A percentile compares a stretch with the other conserved stretches of the same genome.
These are phyloP conservation scores for Nakaseomyces kungkrabaensis DNA, from an alignment of 1,139 yeast species.

Conservation along the genomic window DNA sequence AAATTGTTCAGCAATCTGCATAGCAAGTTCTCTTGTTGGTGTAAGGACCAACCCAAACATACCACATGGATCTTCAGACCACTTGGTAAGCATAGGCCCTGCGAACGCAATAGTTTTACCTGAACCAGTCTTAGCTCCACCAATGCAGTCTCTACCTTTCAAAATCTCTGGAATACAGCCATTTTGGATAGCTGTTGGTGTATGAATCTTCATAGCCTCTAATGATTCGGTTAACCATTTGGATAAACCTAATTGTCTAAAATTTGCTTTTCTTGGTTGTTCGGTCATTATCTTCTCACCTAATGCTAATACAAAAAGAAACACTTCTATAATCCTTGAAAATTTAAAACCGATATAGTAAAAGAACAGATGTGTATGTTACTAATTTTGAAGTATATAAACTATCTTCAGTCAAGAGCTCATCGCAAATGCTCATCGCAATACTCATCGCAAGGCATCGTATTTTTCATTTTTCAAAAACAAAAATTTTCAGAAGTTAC, in stretches of 20 bases:
- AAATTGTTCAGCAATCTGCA: conserved; percentile 95
- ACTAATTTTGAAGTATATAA: too few species aligned
- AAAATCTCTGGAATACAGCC: conserved; percentile 85
- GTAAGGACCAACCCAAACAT: conserved; percentile 82
- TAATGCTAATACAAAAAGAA: too few species aligned
- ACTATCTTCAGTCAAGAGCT: too few species aligned
- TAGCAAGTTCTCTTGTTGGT: conserved; percentile 91
- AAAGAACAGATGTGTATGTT: too few species aligned
- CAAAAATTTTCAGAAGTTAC: too few species aligned
- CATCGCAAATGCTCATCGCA: too few species aligned
- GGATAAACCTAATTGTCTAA: conserved; percentile 64
- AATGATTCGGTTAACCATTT: conserved; percentile 82
- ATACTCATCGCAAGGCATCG: too few species aligned
- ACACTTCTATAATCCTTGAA: too few species aligned
- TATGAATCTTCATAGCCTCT: conserved; percentile 65
- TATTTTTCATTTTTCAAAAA: too few species aligned
- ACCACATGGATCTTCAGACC: conserved; percentile 95
- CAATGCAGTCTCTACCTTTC: conserved; percentile 75
- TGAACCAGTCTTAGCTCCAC: conserved; percentile 97
- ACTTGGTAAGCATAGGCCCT: conserved; percentile 84
- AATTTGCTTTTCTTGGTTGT: conserved; percentile 21
- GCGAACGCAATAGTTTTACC: conserved; percentile 98
- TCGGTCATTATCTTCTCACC: neutral
- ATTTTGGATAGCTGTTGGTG: conserved; percentile 78
- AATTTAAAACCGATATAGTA: too few species aligned